Percentiles rank a stretch among this genome's conserved stretches.
These are phyloP conservation scores for Trichoderma parareesei DNA, from an alignment of 495 filamentous ascomycete species.

Conservation along the genomic window DNA sequence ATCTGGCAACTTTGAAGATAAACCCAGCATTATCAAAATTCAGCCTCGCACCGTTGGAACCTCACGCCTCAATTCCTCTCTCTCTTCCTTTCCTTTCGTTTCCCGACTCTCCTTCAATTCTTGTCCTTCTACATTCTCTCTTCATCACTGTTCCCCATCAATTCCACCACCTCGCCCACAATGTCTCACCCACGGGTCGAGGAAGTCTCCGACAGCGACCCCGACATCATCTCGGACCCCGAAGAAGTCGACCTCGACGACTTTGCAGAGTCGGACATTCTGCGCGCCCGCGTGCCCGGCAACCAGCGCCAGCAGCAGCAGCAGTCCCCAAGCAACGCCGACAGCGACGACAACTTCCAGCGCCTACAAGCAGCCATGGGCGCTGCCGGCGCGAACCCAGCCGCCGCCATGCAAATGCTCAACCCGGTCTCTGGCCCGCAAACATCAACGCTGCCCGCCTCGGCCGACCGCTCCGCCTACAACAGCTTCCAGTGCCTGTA, in stretches of 20 bases:
- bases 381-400: conserved; percentile 21
- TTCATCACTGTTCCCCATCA: neutral
- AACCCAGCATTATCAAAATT: neutral
- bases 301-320: neutral
- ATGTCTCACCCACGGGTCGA: conserved; percentile 88
- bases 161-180: conserved; percentile 18
- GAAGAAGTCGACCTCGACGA: conserved; percentile 58
- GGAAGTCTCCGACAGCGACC: conserved; percentile 77
- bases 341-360: conserved; percentile 12
- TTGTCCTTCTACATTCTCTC: neutral
- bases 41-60: neutral
- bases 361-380: conserved; percentile 10
- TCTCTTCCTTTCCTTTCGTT: neutral
- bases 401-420: conserved; percentile 17
- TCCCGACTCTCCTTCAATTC: neutral
- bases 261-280: conserved; percentile 42
- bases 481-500: conserved; percentile 83
- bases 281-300: conserved; percentile 20
- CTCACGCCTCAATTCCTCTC: neutral
- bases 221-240: conserved; percentile 61
- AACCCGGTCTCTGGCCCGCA: conserved; percentile 21
- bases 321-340: neutral
- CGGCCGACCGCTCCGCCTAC: conserved; percentile 50
- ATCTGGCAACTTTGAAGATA: neutral
- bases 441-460: conserved; percentile 26